Percentiles rank a stretch among this genome's conserved stretches.
Conservation (phyloP, 768 basidiomycete genomes). For the Podaxis sp. region DNA sequence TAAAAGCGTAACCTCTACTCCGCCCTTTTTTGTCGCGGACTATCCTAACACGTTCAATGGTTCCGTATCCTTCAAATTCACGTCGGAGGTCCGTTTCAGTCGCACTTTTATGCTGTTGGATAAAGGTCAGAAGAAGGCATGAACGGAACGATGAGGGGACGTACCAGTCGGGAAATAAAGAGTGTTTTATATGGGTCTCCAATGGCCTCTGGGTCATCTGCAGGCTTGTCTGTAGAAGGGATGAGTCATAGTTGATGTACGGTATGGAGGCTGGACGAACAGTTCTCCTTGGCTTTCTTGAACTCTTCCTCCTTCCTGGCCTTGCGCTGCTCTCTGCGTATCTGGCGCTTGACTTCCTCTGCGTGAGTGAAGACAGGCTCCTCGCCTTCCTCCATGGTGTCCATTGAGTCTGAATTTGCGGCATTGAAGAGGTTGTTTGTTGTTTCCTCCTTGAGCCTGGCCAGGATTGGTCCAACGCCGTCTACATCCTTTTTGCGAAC, state of each 20-base stretch:
- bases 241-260: constrained; percentile 15
- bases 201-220: constrained; percentile 85
- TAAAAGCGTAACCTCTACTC: constrained; percentile 91
- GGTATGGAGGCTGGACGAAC: constrained; percentile 45
- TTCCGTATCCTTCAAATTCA: constrained; percentile 95
- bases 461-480: constrained; percentile 78
- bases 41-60: constrained; percentile 91
- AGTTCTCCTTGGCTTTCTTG: constrained; percentile 79
- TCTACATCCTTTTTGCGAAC: constrained; percentile 65
- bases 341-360: constrained; percentile 79
- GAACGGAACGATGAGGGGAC: constrained; percentile 19
- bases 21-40: constrained; percentile 90
- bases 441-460: constrained; percentile 72
- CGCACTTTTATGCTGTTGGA: constrained; percentile 78
- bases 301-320: constrained; percentile 76
- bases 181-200: constrained; percentile 99
- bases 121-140: constrained; percentile 12
- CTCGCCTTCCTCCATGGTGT: constrained; percentile 82
- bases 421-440: constrained; percentile 64
- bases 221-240: constrained; percentile 75
- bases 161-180: constrained; percentile 90
- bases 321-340: constrained; percentile 76
- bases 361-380: constrained; percentile 79
- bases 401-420: constrained; percentile 42
- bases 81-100: constrained; percentile 90